These are phyloP conservation scores for Fusarium bulbicola DNA, from an alignment of 2,329 filamentous ascomycete species.

Conservation along the genomic window DNA sequence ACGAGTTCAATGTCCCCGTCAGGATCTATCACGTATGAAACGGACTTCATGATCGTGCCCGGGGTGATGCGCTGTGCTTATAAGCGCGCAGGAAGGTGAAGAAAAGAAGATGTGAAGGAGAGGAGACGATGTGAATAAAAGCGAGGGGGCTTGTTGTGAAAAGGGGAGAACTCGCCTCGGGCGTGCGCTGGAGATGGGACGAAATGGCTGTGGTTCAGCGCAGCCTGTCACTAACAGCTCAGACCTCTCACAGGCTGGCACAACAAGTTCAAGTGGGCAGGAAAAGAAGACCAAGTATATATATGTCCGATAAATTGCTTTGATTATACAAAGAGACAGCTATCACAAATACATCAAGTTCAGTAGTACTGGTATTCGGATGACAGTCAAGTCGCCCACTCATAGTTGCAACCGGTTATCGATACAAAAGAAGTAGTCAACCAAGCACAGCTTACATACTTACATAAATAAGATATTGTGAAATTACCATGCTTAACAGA, in stretches of 20 bases:
- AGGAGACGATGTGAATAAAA: accelerated
- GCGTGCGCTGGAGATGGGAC: not conserved
- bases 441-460: not conserved
- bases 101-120: not conserved
- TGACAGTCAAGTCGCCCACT: not conserved
- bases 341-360: accelerated
- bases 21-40: not conserved
- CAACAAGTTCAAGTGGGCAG: not conserved
- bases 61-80: no score
- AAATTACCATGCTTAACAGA: accelerated
- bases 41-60: not conserved
- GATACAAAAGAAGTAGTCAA: not conserved
- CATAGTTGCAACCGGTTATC: not conserved
- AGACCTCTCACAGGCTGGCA: not conserved
- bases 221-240: not conserved
- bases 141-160: no score
- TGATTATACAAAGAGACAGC: accelerated
- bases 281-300: no score
- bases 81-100: no score
- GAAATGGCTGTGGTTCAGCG: not conserved
- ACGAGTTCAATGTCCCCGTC: not conserved
- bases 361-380: not conserved
- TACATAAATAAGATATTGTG: not conserved
- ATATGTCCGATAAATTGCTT: not conserved
- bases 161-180: not conserved